These are phyloP conservation scores for Friedmanniomyces simplex DNA, from an alignment of 495 filamentous ascomycete species.

Conservation along the genomic window DNA sequence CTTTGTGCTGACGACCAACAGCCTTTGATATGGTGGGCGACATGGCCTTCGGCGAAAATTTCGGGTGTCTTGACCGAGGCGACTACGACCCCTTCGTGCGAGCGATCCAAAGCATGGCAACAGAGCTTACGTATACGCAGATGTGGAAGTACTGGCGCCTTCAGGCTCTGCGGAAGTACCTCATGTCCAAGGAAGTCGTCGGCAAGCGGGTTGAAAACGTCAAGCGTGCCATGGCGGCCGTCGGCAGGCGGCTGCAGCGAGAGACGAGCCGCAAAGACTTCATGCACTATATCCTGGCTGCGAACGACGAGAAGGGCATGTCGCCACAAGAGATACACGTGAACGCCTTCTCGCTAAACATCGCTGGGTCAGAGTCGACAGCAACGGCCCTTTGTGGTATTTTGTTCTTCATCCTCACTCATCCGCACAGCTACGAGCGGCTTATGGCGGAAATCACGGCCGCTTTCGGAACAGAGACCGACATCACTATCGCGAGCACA, in stretches of 20 bases:
- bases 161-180: neutral
- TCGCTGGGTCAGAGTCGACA: slow-evolving; percentile 45
- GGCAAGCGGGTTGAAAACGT: neutral
- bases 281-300: slow-evolving; percentile 27
- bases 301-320: slow-evolving; percentile 18
- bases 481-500: slow-evolving; percentile 43
- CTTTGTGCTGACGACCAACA: slow-evolving; percentile 17
- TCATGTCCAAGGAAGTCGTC: neutral
- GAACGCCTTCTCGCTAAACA: slow-evolving; percentile 2
- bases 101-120: slow-evolving; percentile 8
- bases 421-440: slow-evolving; percentile 35
- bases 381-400: slow-evolving; percentile 45
- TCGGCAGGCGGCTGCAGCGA: slow-evolving; percentile 22
- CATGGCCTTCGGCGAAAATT: slow-evolving; percentile 49
- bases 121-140: neutral
- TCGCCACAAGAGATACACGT: slow-evolving; percentile 9
- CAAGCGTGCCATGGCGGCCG: slow-evolving; percentile 1
- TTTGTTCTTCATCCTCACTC: slow-evolving; percentile 42
- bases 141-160: neutral
- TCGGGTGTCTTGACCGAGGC: slow-evolving; percentile 41
- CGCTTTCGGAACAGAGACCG: slow-evolving; percentile 38
- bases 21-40: slow-evolving; percentile 56
- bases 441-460: slow-evolving; percentile 42
- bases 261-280: slow-evolving; percentile 19
- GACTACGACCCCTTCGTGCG: slow-evolving; percentile 46